Base-by-base conservation (phyloP, 768 basidiomycete genomes). In the Fistulinella prunicolor region DNA sequence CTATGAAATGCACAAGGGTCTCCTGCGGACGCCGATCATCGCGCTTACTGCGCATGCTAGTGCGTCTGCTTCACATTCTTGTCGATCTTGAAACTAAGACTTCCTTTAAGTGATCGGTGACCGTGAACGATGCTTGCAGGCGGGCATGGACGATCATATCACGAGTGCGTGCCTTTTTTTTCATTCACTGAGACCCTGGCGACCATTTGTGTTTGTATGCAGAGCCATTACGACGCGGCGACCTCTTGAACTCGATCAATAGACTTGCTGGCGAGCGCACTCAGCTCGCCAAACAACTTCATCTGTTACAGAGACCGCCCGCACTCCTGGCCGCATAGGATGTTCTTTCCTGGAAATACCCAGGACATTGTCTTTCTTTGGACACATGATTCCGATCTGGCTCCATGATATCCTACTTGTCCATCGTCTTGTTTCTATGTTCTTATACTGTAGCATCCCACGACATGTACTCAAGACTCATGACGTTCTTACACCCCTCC, bases 41-140 rank as follows among this genome's bases (percentile, higher is more conserved):
- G 96, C 96, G 1, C 74, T 99, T 34, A 98, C 96, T 1, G 95
- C 95, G 3, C 95, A 99, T 69, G 95, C 95, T 42, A 97, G 89
- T 91, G 56, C 61, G 89, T 85, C 24, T 41, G 17, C 23, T 34
- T 28, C 42, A 21, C 19, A 7, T 10, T 35, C 37, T n/a, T 41
- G 7, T 35, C 4, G 19, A 37, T 30, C 20, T n/a, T 17, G 46
- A 58, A 19, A 4, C 46, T 61, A 46, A 58, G 23, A 7, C 38
- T 19, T 17, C 8, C 17, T 51, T 49, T 9, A 43, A 92, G 89
- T 94, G 93, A 91, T 94, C 58, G 93, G 93, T 57, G 86, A 87
- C 58, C 75, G 85, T 38, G 86, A 88, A 61, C 73, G 85, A 51
- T 88, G 83, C 60, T 66, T 86, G 61, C 78, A 85, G 62, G 85